Evolutionary conservation across 1,284 basidiomycete species (phyloP), one percentile per base, ranked within the genome.

Genomic region (Paramarasmius palmivorus): DNA sequence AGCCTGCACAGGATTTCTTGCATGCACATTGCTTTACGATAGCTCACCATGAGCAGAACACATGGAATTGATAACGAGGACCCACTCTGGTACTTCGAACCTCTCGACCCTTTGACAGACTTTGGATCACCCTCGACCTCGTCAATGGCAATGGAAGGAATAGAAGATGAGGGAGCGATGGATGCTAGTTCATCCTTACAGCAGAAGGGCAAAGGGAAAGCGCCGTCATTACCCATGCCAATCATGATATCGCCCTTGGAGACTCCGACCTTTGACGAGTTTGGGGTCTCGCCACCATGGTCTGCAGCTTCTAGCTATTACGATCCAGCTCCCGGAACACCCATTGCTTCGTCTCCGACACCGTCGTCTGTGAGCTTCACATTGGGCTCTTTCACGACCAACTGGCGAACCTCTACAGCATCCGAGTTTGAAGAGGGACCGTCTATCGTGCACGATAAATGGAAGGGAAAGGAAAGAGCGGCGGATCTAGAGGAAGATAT

Each of bases 41-140:
- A 12, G 29, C 5, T 20, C 19, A 56, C 14, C 54, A 54, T 53
- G 49, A 56, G 50, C 22, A 32, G 48, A 29, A 52, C 52, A 57
- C 70, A 71, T 69, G 70, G 71, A 68, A 78, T 80, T 76, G 79
- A 84, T 80, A 78, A 77, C 75, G 74, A 78, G 54, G 74, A 77
- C 57, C 64, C 73, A 46, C 64, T 82, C 64, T 79, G 81, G 65
- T 71, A 75, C 57, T 79, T 83, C 63, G 79, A 81, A 61, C 65
- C 73, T 52, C 76, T 71, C 71, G 77, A 81, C 41, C 41, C 58
- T 22, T 26, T 56, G 32, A 35, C 40, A 22, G 38, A 49, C 36
- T 38, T 49, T 39, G 34, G 38, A 15, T 39, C 17, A 20, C 37
- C 38, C 19, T 50, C 40, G 1, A 39, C 54, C 25, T 41, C 52